Conservation (phyloP, 495 filamentous ascomycete species). For the Aspergillus baeticus region DNA sequence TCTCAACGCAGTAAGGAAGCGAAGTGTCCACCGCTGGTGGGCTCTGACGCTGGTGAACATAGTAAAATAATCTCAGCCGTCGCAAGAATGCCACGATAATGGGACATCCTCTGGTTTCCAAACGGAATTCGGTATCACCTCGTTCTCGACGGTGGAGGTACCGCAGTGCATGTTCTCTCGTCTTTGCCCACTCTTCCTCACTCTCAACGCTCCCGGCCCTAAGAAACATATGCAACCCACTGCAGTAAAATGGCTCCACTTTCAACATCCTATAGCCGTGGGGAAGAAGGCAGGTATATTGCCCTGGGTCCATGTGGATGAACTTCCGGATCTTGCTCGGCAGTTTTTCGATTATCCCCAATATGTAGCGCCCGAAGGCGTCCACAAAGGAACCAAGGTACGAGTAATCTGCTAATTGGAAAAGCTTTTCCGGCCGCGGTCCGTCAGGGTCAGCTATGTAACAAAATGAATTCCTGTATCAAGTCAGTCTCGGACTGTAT, state of each 20-base stretch:
- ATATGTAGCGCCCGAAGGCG: slow-evolving; percentile 15
- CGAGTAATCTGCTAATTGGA: slow-evolving; percentile 7
- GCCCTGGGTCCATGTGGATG: neutral
- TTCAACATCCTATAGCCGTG: slow-evolving; percentile 9
- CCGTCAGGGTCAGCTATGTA: too few relatives aligned
- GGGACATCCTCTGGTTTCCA: neutral
- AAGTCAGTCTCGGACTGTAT: neutral
- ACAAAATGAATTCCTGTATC: too few relatives aligned
- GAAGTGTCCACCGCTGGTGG: neutral
- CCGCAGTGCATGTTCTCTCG: slow-evolving; percentile 3
- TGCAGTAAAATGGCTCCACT: slow-evolving; percentile 6
- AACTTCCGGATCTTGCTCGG: neutral
- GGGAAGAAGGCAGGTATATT: slow-evolving; percentile 9
- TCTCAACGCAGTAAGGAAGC: neutral
- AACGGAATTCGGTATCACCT: neutral
- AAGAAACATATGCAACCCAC: slow-evolving; percentile 12
- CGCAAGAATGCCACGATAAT: slow-evolving; percentile 18
- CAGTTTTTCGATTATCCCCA: neutral
- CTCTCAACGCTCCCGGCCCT: slow-evolving; percentile 15
- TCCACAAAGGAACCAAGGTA: slow-evolving; percentile 13
- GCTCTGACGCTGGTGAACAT: slow-evolving; percentile 4
- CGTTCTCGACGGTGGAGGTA: slow-evolving; percentile 4
- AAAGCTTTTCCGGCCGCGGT: neutral
- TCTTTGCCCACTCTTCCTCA: slow-evolving; percentile 18
- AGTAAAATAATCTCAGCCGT: slow-evolving; percentile 19